A percentile compares a stretch with the other conserved stretches of the same genome.
These are phyloP conservation scores for Dunaliella primolecta DNA, from an alignment of 139 green algal species.

Conservation along the genomic window DNA sequence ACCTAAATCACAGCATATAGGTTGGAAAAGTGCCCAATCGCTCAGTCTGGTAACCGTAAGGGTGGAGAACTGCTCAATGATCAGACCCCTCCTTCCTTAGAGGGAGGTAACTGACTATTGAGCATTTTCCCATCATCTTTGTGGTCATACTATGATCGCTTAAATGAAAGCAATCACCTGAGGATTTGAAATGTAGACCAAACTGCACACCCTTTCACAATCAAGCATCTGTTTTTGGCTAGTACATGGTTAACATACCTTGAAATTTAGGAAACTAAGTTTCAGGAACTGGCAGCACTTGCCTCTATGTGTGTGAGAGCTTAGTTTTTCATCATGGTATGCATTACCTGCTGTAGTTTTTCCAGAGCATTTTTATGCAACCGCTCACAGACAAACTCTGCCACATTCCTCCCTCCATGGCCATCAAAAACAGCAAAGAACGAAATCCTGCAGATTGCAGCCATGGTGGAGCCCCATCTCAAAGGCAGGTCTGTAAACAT, in stretches of 20 bases:
- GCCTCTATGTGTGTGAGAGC: not conserved
- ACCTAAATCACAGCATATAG: not conserved
- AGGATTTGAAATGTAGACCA: not conserved
- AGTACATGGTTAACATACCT: not conserved
- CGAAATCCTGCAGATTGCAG: conserved; percentile 17
- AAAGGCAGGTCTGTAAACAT: too few species aligned
- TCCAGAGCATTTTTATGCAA: conserved; percentile 12
- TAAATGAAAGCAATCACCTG: too few species aligned
- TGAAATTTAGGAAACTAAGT: too few species aligned
- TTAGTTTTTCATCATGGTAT: not conserved
- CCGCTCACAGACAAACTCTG: not conserved
- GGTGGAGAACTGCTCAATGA: not conserved
- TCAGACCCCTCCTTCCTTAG: too few species aligned
- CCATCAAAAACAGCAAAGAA: conserved; percentile 27
- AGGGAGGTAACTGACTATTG: too few species aligned
- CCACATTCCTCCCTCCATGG: conserved; percentile 18
- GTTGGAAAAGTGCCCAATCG: not conserved
- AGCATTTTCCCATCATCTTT: too few species aligned
- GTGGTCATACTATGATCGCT: too few species aligned
- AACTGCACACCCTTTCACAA: not conserved
- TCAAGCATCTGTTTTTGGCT: too few species aligned
- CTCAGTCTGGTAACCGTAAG: not conserved
- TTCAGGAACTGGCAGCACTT: too few species aligned
- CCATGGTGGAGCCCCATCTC: too few species aligned
- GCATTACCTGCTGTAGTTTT: conserved; percentile 8